Conservation (phyloP, 2,329 filamentous ascomycete species). For the Cladosporium sp. region DNA sequence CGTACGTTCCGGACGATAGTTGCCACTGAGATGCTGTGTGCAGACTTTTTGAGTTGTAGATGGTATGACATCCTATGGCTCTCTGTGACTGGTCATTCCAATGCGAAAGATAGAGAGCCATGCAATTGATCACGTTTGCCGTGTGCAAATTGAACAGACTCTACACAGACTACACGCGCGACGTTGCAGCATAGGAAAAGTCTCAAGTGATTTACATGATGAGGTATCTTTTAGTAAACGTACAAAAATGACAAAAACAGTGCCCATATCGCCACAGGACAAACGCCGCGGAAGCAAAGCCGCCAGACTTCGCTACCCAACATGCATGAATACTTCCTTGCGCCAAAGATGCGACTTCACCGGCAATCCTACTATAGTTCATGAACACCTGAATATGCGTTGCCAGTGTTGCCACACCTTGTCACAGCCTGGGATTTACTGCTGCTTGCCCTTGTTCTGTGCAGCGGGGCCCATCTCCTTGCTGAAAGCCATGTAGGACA, state of each 20-base stretch:
- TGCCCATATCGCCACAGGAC: not conserved
- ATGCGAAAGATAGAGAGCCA: no score
- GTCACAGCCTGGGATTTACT: slow-evolving; percentile 33
- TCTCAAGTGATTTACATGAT: not conserved
- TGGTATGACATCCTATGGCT: no score
- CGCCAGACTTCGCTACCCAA: not conserved
- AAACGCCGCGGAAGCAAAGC: not conserved
- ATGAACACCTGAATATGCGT: no score
- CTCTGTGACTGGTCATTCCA: no score
- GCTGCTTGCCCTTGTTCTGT: slow-evolving; percentile 67
- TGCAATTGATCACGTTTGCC: no score
- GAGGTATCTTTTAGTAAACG: slow-evolving; percentile 6
- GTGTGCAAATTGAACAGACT: no score
- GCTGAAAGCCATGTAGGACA: slow-evolving; percentile 91
- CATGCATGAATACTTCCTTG: not conserved
- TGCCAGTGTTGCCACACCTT: no score
- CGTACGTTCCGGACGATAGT: no score
- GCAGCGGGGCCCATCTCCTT: slow-evolving; percentile 90
- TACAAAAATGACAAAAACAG: not conserved
- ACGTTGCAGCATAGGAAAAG: not conserved
- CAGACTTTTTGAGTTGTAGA: no score
- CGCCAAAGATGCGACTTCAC: not conserved
- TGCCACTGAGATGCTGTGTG: no score
- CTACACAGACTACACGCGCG: not conserved
- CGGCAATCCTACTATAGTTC: no score